Conservation (phyloP, 2,329 filamentous ascomycete genomes). For the Rhynchosporium agropyri region DNA sequence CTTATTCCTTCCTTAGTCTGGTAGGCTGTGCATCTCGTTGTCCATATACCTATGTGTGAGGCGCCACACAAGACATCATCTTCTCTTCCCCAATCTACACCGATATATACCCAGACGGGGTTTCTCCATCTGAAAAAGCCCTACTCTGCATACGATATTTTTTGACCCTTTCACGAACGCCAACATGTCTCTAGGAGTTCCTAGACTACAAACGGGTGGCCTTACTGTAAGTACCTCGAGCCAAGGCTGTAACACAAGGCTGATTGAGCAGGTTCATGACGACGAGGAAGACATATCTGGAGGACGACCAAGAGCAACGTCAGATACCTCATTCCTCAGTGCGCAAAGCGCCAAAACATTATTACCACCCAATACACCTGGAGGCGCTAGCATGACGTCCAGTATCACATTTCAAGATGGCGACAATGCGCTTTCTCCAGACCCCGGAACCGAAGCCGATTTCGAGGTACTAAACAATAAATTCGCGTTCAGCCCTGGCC, state of each 20-base stretch:
- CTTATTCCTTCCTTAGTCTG: conserved; percentile 4
- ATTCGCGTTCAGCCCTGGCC: conserved; percentile 74
- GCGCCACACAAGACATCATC: conserved; percentile 11
- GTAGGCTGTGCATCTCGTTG: conserved; percentile 11
- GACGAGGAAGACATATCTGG: conserved; percentile 17
- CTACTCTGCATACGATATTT: background rate
- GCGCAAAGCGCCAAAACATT: conserved; percentile 20
- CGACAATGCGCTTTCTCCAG: conserved; percentile 49
- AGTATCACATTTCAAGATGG: conserved; percentile 20
- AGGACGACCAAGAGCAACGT: conserved; percentile 16
- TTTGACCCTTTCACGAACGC: background rate
- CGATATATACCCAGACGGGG: conserved; percentile 17
- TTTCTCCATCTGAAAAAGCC: conserved; percentile 9
- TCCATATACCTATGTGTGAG: conserved; percentile 6
- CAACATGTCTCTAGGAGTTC: conserved; percentile 15
- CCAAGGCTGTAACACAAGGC: conserved; percentile 7
- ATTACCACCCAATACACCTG: conserved; percentile 16
- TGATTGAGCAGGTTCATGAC: conserved; percentile 14
- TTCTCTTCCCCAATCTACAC: background rate
- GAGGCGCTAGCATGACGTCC: conserved; percentile 18
- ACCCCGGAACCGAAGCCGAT: conserved; percentile 71
- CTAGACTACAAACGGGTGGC: conserved; percentile 17
- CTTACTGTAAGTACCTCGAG: conserved; percentile 14
- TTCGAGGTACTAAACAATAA: conserved; percentile 69
- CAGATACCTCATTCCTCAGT: conserved; percentile 21